These are phyloP conservation scores for Quercus alba DNA, from an alignment of 306 rosid genomes.

Conservation along the genomic window DNA sequence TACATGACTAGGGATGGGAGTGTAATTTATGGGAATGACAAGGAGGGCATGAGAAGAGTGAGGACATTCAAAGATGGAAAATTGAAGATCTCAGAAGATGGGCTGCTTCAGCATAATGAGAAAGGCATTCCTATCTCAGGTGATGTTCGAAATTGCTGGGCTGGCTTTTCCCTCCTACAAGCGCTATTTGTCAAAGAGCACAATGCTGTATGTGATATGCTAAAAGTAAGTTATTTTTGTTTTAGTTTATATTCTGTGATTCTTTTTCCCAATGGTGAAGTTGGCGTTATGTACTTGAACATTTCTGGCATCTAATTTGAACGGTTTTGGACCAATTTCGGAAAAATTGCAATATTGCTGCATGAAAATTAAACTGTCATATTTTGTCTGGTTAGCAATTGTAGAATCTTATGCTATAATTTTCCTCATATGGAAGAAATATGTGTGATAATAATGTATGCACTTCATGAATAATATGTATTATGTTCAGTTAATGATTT, in stretches of 20 bases:
- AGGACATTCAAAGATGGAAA: slow-evolving; percentile 67
- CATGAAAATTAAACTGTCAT: too few relatives aligned
- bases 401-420: too few relatives aligned
- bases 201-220: slow-evolving; percentile 65
- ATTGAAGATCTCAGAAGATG: slow-evolving; percentile 52
- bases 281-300: background rate
- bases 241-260: background rate
- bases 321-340: background rate
- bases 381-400: too few relatives aligned
- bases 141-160: slow-evolving; percentile 77
- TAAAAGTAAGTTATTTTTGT: slow-evolving; percentile 37
- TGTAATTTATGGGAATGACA: slow-evolving; percentile 65
- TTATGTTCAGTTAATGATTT: background rate
- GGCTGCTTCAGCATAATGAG: slow-evolving; percentile 65
- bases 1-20: slow-evolving; percentile 72
- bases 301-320: background rate
- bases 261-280: too few relatives aligned
- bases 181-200: slow-evolving; percentile 76
- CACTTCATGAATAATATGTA: too few relatives aligned
- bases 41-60: slow-evolving; percentile 55
- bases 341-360: background rate
- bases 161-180: slow-evolving; percentile 67
- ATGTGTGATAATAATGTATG: background rate
- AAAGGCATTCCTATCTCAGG: slow-evolving; percentile 72
- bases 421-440: too few relatives aligned